Evolutionary conservation across 176 grass and related monocot species (phyloP).

Genomic region (Triticum timopheevii): DNA sequence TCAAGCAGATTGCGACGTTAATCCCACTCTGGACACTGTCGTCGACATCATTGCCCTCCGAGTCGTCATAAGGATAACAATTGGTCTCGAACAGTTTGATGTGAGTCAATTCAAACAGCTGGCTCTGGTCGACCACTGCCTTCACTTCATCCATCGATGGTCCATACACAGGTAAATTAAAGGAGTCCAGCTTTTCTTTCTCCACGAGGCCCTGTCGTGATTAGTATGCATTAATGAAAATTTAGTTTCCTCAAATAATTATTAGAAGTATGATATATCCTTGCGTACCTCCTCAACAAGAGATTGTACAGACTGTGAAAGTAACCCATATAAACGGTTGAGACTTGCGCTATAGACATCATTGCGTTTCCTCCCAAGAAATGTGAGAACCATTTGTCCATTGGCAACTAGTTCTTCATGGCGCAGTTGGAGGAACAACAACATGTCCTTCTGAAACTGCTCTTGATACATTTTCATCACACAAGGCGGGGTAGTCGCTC

Average conservation of each 20-base stretch:
- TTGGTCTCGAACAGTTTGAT: conserved; percentile 20
- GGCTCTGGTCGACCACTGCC: neutral
- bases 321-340: neutral
- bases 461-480: conserved; percentile 34
- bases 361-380: conserved; percentile 24
- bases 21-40: neutral
- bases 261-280: neutral
- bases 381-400: conserved; percentile 37
- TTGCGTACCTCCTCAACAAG: neutral
- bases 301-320: neutral
- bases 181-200: conserved; percentile 34
- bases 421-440: conserved; percentile 25
- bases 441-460: conserved; percentile 26
- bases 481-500: neutral
- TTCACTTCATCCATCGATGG: conserved; percentile 37
- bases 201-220: conserved; percentile 24
- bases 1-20: neutral
- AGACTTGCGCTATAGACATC: neutral
- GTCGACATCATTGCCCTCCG: neutral
- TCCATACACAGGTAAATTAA: conserved; percentile 35
- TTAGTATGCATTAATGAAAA: too few relatives aligned
- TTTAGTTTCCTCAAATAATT: neutral
- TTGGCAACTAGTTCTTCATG: neutral
- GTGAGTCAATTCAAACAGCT: too few relatives aligned
- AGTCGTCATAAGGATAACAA: conserved; percentile 1